These are phyloP conservation scores for Fusarium setosum DNA, from an alignment of 2,329 filamentous ascomycete genomes.

Conservation along the genomic window DNA sequence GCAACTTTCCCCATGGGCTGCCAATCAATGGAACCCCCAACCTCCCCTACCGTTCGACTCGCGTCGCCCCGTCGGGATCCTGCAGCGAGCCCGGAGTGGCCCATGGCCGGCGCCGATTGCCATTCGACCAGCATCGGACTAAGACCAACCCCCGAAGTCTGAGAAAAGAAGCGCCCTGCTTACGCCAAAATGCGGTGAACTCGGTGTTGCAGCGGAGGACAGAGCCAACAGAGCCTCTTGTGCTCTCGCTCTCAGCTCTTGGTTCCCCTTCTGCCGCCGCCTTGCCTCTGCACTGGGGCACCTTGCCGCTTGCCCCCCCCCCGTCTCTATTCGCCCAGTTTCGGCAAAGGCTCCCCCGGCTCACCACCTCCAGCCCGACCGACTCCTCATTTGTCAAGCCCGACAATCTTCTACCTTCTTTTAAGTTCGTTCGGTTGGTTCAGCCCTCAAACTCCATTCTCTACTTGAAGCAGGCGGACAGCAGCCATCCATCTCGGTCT, in stretches of 20 bases:
- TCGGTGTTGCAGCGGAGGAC: constrained; percentile 27
- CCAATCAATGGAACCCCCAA: constrained; percentile 23
- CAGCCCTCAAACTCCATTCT: constrained; percentile 10
- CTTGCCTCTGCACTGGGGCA: constrained; percentile 26
- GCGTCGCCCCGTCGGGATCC: constrained; percentile 29
- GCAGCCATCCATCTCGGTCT: constrained; percentile 21
- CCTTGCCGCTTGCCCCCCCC: constrained; percentile 20
- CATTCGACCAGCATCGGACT: constrained; percentile 33
- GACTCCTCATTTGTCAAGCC: constrained; percentile 34
- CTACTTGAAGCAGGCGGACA: constrained; percentile 5
- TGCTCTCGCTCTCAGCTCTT: constrained; percentile 17
- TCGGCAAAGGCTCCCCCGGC: constrained; percentile 35
- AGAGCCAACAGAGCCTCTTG: constrained; percentile 32
- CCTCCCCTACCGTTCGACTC: constrained; percentile 36
- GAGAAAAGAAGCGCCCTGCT: constrained; percentile 34
- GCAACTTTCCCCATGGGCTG: background rate
- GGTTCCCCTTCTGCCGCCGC: constrained; percentile 15
- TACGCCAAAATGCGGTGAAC: constrained; percentile 46
- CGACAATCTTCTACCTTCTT: constrained; percentile 32
- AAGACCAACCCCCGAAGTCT: constrained; percentile 36
- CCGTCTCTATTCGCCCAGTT: constrained; percentile 34
- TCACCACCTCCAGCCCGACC: constrained; percentile 36
- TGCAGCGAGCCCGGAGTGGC: constrained; percentile 42
- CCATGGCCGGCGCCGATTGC: constrained; percentile 22
- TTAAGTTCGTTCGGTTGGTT: constrained; percentile 26